Conservation (phyloP, 257 asterid genomes). For the Perilla frutescens region DNA sequence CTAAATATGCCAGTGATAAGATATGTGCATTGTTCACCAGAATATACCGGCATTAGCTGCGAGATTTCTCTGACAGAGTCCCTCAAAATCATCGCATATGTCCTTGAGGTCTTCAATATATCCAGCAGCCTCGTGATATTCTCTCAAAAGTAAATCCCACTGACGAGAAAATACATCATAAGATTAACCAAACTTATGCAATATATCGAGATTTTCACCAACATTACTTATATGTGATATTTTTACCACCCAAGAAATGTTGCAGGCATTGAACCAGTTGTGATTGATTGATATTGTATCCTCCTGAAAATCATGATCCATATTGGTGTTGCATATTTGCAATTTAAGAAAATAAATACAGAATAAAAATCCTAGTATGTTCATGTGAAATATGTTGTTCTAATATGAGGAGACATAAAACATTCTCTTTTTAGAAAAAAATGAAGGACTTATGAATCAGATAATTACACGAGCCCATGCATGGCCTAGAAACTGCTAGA, state of each 20-base stretch:
- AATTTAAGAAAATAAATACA: conserved; percentile 1
- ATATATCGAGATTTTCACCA: conserved; percentile 10
- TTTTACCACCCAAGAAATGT: conserved; percentile 86
- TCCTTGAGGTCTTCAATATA: conserved; percentile 89
- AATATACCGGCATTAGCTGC: conserved; percentile 90
- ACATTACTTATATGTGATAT: background rate
- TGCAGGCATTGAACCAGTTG: conserved; percentile 93
- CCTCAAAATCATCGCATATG: conserved; percentile 90
- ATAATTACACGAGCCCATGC: background rate
- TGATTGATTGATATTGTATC: conserved; percentile 94
- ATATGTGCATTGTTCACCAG: conserved; percentile 8
- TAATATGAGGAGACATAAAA: background rate
- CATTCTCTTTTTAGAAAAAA: background rate
- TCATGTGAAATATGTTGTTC: background rate
- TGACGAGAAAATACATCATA: conserved; percentile 38
- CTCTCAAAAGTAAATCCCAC: conserved; percentile 96
- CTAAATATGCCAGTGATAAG: background rate
- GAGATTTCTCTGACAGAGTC: conserved; percentile 89
- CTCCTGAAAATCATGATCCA: conserved; percentile 61
- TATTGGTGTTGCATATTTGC: conserved; percentile 30
- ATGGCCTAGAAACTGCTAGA: background rate
- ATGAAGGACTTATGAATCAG: background rate
- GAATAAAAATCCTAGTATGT: background rate
- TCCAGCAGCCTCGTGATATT: conserved; percentile 80
- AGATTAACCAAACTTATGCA: conserved; percentile 18